Conservation (phyloP, 306 rosid genomes). For the Crotalaria pallida region DNA sequence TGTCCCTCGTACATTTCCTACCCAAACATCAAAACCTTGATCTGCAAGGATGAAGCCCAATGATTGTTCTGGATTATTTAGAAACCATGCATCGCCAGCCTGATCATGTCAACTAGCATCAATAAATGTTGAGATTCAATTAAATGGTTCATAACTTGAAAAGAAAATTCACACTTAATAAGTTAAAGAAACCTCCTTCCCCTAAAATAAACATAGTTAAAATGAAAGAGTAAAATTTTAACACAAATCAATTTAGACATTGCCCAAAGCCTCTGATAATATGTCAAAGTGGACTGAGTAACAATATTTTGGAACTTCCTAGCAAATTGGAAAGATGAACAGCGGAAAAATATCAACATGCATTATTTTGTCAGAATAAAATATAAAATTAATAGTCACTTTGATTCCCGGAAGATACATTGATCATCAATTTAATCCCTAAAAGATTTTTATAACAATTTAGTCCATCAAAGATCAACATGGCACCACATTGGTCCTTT, state of each 20-base stretch:
- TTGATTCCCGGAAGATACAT: no score
- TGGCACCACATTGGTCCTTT: no score
- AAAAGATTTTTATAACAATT: no score
- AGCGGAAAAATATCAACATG: not conserved
- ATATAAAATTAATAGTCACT: no score
- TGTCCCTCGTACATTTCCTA: constrained; percentile 92
- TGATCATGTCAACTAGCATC: constrained; percentile 33
- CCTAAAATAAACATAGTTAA: not conserved
- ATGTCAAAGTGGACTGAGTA: not conserved
- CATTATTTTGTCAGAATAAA: not conserved
- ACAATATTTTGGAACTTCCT: not conserved
- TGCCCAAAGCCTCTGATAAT: not conserved
- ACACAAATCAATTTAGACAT: not conserved
- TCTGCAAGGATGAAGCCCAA: constrained; percentile 93
- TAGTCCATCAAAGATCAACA: no score
- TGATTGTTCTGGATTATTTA: constrained; percentile 68
- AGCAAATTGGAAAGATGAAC: not conserved
- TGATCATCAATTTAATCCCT: no score
- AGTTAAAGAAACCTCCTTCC: not conserved
- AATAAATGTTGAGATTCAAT: constrained; percentile 12
- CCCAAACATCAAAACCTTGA: constrained; percentile 94
- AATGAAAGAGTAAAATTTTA: not conserved
- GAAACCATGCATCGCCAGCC: constrained; percentile 96
- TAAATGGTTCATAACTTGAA: not conserved
- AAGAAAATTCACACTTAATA: not conserved